A percentile compares a stretch with the other conserved stretches of the same genome.
phyloP scores from a whole-genome alignment of 805 yeast genomes.

The Blastobotrys parvus region DNA sequence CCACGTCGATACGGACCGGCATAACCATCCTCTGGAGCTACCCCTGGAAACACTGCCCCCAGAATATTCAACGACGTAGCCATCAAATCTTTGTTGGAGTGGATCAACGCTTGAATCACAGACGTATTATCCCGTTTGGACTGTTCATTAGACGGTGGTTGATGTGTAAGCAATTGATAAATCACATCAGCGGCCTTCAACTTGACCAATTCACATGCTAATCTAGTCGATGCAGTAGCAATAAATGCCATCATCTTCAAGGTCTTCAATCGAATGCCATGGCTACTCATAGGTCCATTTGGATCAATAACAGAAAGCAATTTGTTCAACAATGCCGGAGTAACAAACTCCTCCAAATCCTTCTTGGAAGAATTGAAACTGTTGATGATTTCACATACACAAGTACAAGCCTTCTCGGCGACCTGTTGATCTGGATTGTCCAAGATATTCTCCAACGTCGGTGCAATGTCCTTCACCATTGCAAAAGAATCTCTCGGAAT shows the following conservation, averaged over 20 bases:
- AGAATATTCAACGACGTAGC: conserved; percentile 47
- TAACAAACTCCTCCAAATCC: conserved; percentile 36
- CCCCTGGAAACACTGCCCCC: conserved; percentile 47
- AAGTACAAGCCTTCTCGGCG: conserved; percentile 56
- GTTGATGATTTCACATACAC: conserved; percentile 49
- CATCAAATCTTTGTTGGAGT: conserved; percentile 61
- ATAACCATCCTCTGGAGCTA: conserved; percentile 3
- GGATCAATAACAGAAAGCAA: conserved; percentile 16
- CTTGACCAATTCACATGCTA: conserved; percentile 38
- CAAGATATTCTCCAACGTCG: conserved; percentile 44
- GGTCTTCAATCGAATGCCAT: conserved; percentile 5
- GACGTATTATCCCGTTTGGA: conserved; percentile 25
- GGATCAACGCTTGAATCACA: conserved; percentile 64
- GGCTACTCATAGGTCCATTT: conserved; percentile 7
- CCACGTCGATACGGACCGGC: conserved; percentile 13
- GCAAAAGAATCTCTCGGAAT: conserved; percentile 10
- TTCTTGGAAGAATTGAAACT: conserved; percentile 40
- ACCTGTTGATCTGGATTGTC: conserved; percentile 49
- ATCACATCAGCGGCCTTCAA: conserved; percentile 42
- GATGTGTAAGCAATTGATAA: conserved; percentile 42
- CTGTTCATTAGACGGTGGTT: conserved; percentile 28
- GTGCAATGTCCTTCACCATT: conserved; percentile 50
- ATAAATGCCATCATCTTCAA: conserved; percentile 28
- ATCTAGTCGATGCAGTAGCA: conserved; percentile 36
- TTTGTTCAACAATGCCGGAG: conserved; percentile 13